Evolutionary conservation across 805 yeast genomes (phyloP).

Genomic region (Ogataea paradorogensis): DNA sequence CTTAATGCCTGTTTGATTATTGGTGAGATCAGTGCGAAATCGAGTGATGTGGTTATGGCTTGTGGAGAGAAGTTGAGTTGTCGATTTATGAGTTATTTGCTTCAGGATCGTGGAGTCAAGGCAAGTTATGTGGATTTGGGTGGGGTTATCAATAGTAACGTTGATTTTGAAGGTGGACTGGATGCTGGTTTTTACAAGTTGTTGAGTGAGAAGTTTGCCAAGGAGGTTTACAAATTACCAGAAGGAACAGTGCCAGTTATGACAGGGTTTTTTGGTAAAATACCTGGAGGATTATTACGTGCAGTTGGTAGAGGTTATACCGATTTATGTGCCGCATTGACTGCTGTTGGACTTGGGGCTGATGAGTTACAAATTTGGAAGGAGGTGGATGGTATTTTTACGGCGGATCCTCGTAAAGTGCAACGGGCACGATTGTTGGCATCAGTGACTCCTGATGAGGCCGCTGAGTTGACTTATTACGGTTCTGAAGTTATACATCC

Average conservation of each 20-base stretch:
- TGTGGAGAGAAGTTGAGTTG: conserved; percentile 94
- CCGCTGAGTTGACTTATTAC: conserved; percentile 95
- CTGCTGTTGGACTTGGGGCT: conserved; percentile 89
- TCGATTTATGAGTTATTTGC: conserved; percentile 78
- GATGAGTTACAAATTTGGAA: conserved; percentile 98
- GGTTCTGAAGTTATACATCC: conserved; percentile 99
- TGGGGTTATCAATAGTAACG: conserved; percentile 46
- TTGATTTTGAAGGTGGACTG: conserved; percentile 52
- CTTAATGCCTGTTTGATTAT: conserved; percentile 85
- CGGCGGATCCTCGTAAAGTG: conserved; percentile 97
- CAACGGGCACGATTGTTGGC: conserved; percentile 80
- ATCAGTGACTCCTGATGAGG: conserved; percentile 96
- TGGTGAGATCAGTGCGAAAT: conserved; percentile 87
- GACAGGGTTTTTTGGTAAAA: conserved; percentile 92
- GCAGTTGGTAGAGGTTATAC: conserved; percentile 98
- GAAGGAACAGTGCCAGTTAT: conserved; percentile 71
- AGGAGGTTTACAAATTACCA: conserved; percentile 40
- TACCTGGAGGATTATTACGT: conserved; percentile 92
- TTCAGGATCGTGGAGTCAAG: conserved; percentile 77
- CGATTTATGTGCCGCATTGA: conserved; percentile 93
- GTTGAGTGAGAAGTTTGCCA: conserved; percentile 52
- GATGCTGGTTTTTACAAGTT: conserved; percentile 63
- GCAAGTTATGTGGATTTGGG: conserved; percentile 81
- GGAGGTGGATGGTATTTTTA: conserved; percentile 97
- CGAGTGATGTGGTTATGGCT: conserved; percentile 86